Conservation (phyloP, 345 rosid genomes). For the Eucalyptus grandis region DNA sequence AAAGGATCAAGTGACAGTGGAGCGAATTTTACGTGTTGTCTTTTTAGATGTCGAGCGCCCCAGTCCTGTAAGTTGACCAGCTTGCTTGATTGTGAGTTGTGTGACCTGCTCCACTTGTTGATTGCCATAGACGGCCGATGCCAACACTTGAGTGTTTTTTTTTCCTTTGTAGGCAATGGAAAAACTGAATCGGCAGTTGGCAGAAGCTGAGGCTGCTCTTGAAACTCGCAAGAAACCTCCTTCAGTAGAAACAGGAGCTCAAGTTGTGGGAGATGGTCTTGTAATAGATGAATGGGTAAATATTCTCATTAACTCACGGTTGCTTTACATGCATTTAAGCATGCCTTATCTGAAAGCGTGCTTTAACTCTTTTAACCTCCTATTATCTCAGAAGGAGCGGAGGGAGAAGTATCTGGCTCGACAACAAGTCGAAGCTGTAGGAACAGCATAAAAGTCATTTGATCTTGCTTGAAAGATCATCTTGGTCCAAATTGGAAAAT, state of each 20-base stretch:
- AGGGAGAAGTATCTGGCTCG: slow-evolving; percentile 91
- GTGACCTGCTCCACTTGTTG: background rate
- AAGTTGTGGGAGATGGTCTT: slow-evolving; percentile 80
- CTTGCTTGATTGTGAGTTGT: background rate
- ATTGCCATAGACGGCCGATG: background rate
- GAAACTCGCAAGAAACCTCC: slow-evolving; percentile 92
- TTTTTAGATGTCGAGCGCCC: slow-evolving; percentile 66
- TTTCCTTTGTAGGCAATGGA: slow-evolving; percentile 40
- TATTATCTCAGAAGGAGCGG: slow-evolving; percentile 66
- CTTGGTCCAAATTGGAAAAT: background rate
- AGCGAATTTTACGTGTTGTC: slow-evolving; percentile 69
- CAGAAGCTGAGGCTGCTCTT: slow-evolving; percentile 90
- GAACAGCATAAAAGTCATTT: background rate
- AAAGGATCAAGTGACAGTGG: slow-evolving; percentile 72
- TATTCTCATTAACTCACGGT: background rate
- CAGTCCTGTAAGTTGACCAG: slow-evolving; percentile 47
- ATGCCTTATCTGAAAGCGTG: background rate
- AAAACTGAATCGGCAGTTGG: slow-evolving; percentile 75
- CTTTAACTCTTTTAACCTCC: background rate
- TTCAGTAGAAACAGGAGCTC: slow-evolving; percentile 69
- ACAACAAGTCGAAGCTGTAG: slow-evolving; percentile 59
- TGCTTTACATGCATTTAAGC: background rate
- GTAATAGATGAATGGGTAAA: slow-evolving; percentile 97
- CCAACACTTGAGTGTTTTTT: background rate
- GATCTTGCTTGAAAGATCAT: background rate